These are phyloP conservation scores for Epichloe coenophiala DNA, from an alignment of 2,329 filamentous ascomycete species.

Conservation along the genomic window DNA sequence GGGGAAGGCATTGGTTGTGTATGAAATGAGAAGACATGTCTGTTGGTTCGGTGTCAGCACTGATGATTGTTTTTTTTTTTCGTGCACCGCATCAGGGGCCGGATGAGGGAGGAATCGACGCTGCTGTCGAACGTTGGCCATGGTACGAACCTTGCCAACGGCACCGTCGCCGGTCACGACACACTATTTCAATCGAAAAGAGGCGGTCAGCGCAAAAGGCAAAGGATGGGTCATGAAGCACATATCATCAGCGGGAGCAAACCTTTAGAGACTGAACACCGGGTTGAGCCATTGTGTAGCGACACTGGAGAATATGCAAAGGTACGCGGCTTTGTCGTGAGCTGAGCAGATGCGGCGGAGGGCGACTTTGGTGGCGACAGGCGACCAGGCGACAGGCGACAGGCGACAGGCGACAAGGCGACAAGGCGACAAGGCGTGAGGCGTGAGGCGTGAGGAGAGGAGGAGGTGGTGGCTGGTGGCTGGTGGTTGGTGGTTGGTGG, in stretches of 20 bases:
- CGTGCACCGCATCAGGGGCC: not conserved
- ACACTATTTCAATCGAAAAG: slow-evolving; percentile 45
- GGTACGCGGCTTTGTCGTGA: not conserved
- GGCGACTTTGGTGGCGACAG: not conserved
- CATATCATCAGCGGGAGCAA: slow-evolving; percentile 17
- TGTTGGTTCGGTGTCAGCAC: slow-evolving; percentile 22
- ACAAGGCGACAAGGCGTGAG: not conserved
- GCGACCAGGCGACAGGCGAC: too few species aligned
- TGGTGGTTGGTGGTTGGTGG: not conserved
- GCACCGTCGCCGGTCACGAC: slow-evolving; percentile 99
- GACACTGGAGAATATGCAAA: slow-evolving; percentile 1
- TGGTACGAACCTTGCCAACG: slow-evolving; percentile 59
- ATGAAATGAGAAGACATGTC: slow-evolving; percentile 98
- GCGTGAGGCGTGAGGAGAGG: not conserved
- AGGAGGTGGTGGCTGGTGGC: not conserved
- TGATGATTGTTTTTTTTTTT: not conserved
- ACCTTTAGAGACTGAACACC: slow-evolving; percentile 90
- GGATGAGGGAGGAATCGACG: not conserved
- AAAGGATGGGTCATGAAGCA: not conserved
- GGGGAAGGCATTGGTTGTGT: slow-evolving; percentile 99
- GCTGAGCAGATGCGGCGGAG: slow-evolving; percentile 4
- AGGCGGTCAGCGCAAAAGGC: slow-evolving; percentile 15
- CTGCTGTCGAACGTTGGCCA: not conserved
- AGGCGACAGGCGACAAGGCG: not conserved
- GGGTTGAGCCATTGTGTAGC: slow-evolving; percentile 54